These are phyloP conservation scores for Penicillium cosmopolitanum DNA, from an alignment of 495 filamentous ascomycete species.

Conservation along the genomic window DNA sequence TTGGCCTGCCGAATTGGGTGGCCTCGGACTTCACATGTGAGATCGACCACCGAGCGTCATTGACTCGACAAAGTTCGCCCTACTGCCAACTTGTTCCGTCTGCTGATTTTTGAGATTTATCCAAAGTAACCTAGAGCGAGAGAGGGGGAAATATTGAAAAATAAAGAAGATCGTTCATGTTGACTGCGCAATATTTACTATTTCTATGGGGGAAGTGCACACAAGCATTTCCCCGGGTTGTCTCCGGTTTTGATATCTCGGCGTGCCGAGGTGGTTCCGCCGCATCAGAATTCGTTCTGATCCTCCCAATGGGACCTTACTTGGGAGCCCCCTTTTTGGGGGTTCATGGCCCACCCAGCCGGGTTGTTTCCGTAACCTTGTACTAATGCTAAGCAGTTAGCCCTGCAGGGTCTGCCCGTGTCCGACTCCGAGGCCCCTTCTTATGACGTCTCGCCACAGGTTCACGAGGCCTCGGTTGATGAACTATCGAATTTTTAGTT, in stretches of 20 bases:
- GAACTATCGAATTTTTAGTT: constrained; percentile 3
- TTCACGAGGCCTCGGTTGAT: constrained; percentile 15
- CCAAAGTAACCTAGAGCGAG: not conserved
- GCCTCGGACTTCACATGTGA: constrained; percentile 10
- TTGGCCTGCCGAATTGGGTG: not conserved
- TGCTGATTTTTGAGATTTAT: not conserved
- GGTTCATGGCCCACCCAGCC: constrained; percentile 18
- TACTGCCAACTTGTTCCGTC: not conserved
- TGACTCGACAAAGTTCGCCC: constrained; percentile 2
- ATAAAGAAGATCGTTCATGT: too few relatives aligned
- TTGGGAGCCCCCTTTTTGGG: constrained; percentile 4
- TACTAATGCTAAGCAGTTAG: not conserved
- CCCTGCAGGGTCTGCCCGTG: constrained; percentile 11
- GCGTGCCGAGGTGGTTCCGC: constrained; percentile 16
- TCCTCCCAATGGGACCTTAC: constrained; percentile 7
- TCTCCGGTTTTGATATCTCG: constrained; percentile 6
- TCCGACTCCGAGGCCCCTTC: constrained; percentile 11
- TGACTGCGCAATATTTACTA: not conserved
- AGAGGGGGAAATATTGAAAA: not conserved
- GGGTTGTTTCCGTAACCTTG: constrained; percentile 14
- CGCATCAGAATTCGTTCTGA: not conserved
- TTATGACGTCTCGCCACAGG: constrained; percentile 19
- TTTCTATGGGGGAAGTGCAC: too few relatives aligned
- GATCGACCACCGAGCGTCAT: constrained; percentile 5
- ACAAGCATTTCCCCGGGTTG: not conserved